These are phyloP conservation scores for Alternaria metachromatica DNA, from an alignment of 2,329 filamentous ascomycete species.

Conservation along the genomic window DNA sequence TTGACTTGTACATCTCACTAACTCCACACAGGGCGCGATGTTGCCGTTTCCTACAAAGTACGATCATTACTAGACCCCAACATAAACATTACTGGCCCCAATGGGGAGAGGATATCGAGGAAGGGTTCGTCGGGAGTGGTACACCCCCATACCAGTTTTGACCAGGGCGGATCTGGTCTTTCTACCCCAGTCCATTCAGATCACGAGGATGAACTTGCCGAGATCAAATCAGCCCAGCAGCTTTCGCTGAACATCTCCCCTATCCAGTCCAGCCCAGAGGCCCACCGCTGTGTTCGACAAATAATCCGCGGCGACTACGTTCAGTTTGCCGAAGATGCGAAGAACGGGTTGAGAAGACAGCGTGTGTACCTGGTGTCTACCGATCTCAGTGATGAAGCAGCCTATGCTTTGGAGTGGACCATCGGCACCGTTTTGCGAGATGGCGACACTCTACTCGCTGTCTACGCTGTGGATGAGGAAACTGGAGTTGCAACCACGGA, in stretches of 20 bases:
- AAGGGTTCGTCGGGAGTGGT: constrained; percentile 63
- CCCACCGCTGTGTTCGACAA: constrained; percentile 84
- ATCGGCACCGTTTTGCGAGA: constrained; percentile 94
- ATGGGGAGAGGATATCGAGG: constrained; percentile 61
- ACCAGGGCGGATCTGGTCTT: constrained; percentile 66
- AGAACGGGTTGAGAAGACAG: constrained; percentile 77
- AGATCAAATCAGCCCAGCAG: constrained; percentile 87
- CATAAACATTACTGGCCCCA: constrained; percentile 69
- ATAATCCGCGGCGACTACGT: constrained; percentile 88
- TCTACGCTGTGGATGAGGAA: constrained; percentile 94
- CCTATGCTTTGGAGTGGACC: constrained; percentile 95
- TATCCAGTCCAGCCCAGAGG: constrained; percentile 75
- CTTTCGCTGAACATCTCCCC: constrained; percentile 81
- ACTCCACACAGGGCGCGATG: constrained; percentile 54
- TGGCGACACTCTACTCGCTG: constrained; percentile 89
- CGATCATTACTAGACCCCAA: constrained; percentile 70
- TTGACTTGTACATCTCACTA: constrained; percentile 10
- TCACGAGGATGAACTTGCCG: constrained; percentile 80
- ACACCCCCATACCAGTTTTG: constrained; percentile 86
- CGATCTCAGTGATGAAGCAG: constrained; percentile 91
- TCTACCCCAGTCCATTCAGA: constrained; percentile 78
- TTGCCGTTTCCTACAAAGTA: constrained; percentile 63
- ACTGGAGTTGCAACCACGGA: constrained; percentile 58
- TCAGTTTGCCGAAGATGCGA: constrained; percentile 76
- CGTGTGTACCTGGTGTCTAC: constrained; percentile 96